Conservation (phyloP, 306 rosid species). For the Dalbergia cochinchinensis region DNA sequence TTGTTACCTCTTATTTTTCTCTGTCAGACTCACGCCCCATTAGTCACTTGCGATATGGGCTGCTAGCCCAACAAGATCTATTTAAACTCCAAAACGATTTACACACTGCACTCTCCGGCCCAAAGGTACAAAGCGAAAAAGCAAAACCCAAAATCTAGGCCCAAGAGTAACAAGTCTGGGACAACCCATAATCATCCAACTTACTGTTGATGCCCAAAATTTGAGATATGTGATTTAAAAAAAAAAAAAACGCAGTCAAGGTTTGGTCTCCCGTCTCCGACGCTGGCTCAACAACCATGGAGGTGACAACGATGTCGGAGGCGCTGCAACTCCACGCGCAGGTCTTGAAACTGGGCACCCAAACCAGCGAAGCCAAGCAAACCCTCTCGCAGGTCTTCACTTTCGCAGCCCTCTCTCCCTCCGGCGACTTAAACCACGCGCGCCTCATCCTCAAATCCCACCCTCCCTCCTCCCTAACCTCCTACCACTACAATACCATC, state of each 20-base stretch:
- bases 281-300: conserved; percentile 36
- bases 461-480: conserved; percentile 46
- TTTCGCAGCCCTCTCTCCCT: conserved; percentile 63
- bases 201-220: no score
- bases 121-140: no score
- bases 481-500: conserved; percentile 65
- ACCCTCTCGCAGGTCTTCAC: conserved; percentile 59
- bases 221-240: no score
- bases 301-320: conserved; percentile 57
- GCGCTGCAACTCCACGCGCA: conserved; percentile 69
- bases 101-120: no score
- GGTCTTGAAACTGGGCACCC: conserved; percentile 48
- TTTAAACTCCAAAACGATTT: no score
- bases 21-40: neutral
- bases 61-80: neutral
- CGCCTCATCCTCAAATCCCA: conserved; percentile 49
- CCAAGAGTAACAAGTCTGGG: no score
- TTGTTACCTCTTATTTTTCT: no score
- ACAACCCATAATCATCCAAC: no score
- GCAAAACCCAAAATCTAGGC: no score
- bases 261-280: no score
- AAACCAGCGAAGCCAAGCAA: neutral
- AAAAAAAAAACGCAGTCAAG: no score
- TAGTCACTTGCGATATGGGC: neutral
- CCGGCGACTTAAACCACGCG: conserved; percentile 61